Percentiles rank a stretch among this genome's conserved stretches.
Conservation (phyloP, 2,329 filamentous ascomycete genomes). For the Cladosporium colombiae region DNA sequence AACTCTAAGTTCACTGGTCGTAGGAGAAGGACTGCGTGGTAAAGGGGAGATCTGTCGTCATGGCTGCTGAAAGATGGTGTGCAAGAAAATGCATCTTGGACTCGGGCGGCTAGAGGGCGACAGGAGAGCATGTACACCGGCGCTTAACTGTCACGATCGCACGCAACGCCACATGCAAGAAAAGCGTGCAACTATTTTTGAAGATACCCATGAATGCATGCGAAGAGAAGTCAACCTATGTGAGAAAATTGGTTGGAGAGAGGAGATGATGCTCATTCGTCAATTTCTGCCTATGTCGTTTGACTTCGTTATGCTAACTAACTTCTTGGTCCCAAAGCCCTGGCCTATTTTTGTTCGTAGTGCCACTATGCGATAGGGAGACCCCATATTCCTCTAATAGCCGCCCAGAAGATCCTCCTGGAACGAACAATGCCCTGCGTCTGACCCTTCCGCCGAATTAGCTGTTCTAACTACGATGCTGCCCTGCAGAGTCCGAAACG, state of each 20-base stretch:
- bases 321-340: background rate
- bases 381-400: background rate
- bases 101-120: conserved; percentile 10
- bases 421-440: background rate
- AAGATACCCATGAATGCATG: conserved; percentile 22
- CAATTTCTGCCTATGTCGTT: background rate
- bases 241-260: background rate
- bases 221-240: background rate
- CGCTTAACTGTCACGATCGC: conserved; percentile 17
- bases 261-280: background rate
- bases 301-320: conserved; percentile 1
- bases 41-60: conserved; percentile 27
- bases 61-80: background rate
- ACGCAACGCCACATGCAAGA: background rate
- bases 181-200: conserved; percentile 6
- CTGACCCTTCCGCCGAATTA: background rate
- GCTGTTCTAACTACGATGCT: background rate
- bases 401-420: background rate
- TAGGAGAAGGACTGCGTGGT: conserved; percentile 80
- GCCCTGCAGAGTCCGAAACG: conserved; percentile 4
- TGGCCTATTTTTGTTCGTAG: background rate
- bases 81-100: background rate
- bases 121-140: background rate
- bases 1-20: conserved; percentile 92
- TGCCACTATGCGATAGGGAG: background rate